Evolutionary conservation across 768 basidiomycete genomes (phyloP), one percentile per base, ranked within the genome.

Genomic region (Cystobasidiopsis lactophilus): DNA sequence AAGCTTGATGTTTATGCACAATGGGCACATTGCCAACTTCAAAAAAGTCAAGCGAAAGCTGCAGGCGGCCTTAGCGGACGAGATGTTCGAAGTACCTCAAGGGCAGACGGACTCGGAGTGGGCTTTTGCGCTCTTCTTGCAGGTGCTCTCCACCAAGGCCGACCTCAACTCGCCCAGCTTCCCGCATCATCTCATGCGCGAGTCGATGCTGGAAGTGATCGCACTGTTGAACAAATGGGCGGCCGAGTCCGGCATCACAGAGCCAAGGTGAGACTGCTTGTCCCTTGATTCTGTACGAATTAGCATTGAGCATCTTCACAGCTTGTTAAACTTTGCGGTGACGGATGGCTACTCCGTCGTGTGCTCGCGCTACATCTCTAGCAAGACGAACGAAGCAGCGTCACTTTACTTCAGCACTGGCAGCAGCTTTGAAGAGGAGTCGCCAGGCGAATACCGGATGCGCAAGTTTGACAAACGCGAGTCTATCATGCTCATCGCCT

Each of bases 41-140:
- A 67, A 67, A 40, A 69, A 71, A 53, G 75, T 96, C 59, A 95
- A 89, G 68, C 74, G 93, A 26, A 74, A 71, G 27, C 66, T 98
- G 7, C 88, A 91, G 62, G 70, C 70, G 31, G 72, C 72, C 26
- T 67, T 98, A 14, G 72, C 81, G 0, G 89, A 98, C 63, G 77
- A 79, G 55, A 74, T 85, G 35, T 98, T 85, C 68, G 72, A 83
- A 50, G 73, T 77, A 60, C 86, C 89, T 1, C 78, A 82, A 52
- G 93, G 93, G 51, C 89, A 95, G 62, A 96, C 93, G 26, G 91
- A 98, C 67, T 89, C 85, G 3, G 89, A 98, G 71, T 95, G 89
- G 88, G 80, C 85, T 4, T 98, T 96, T 64, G 88, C 84, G 16
- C 51, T 56, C 21, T 56, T 56, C 27, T 38, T 56, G 26, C 55